Percentiles rank a stretch among this genome's conserved stretches.
These are phyloP conservation scores for Vicia sativa DNA, from an alignment of 306 rosid genomes.

Conservation along the genomic window DNA sequence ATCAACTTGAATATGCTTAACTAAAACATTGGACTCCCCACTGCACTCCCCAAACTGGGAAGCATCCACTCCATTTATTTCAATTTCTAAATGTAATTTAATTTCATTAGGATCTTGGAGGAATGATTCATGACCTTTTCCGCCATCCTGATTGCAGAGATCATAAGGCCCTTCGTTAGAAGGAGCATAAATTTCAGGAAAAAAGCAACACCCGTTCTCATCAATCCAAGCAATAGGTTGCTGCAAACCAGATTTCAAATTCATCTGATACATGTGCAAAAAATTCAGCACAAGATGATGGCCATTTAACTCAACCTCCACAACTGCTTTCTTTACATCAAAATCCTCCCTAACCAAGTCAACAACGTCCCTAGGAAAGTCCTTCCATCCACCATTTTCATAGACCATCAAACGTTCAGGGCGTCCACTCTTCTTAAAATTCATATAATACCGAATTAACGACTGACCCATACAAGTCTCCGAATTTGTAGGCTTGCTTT, in stretches of 20 bases:
- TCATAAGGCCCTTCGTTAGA: slow-evolving; percentile 42
- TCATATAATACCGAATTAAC: slow-evolving; percentile 56
- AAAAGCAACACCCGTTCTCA: slow-evolving; percentile 76
- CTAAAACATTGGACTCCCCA: slow-evolving; percentile 73
- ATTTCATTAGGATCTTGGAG: slow-evolving; percentile 54
- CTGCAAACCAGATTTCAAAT: slow-evolving; percentile 67
- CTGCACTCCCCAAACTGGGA: slow-evolving; percentile 64
- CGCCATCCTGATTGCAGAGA: slow-evolving; percentile 37
- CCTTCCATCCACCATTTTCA: slow-evolving; percentile 68
- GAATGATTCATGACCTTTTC: slow-evolving; percentile 33
- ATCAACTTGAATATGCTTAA: slow-evolving; percentile 50
- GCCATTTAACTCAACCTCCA: slow-evolving; percentile 68
- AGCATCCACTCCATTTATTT: slow-evolving; percentile 58
- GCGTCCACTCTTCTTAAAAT: slow-evolving; percentile 65
- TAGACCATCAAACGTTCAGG: slow-evolving; percentile 80
- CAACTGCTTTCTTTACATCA: slow-evolving; percentile 60
- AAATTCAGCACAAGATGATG: slow-evolving; percentile 66
- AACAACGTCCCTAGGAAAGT: slow-evolving; percentile 64
- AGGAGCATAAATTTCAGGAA: slow-evolving; percentile 67
- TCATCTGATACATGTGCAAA: slow-evolving; percentile 76
- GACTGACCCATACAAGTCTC: slow-evolving; percentile 45
- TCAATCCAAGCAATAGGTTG: slow-evolving; percentile 93
- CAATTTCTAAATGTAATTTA: slow-evolving; percentile 78
- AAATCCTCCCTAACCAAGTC: slow-evolving; percentile 66
- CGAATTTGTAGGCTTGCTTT: slow-evolving; percentile 38